Evolutionary conservation across 345 rosid genomes (phyloP), one percentile per base, ranked within the genome.

Genomic region (Aegle marmelos): DNA sequence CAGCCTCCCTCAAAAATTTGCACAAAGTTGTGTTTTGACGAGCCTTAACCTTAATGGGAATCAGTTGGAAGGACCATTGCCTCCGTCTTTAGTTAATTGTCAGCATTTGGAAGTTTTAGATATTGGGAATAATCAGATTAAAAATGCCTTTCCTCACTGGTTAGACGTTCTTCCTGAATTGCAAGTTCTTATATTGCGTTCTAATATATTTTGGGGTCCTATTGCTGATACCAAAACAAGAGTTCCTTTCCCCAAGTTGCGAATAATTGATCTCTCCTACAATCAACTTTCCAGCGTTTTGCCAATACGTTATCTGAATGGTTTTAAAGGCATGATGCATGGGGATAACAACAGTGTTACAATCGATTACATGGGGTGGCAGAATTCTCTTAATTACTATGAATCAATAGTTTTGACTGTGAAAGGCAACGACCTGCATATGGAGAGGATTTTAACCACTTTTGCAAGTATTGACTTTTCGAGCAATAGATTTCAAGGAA

Each of bases 61-160:
- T 39, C 45, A 0, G 45, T 39, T 8, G 45, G 13, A 39, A 39
- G 45, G 45, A 39, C 45, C 11, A 39, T 39, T 39, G 11, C 45
- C 45, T 39, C 45, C 11, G 9, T 2, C 45, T 39, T 39, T 39
- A 11, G 11, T 9, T 39, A 39, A 39, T 9, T 39, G 45, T 9
- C 2, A 2, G 45, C 0, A 39, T 39, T 39, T 39, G 11, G 68
- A 80, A 80, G 73, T 59, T 7, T n/a, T 82, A 0, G 81, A 80
- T 74, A 37, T 82, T 2, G 68, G 84, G 2, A 79, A 79, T 39
- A 83, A 80, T 48, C 28, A 6, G 6, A 58, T 80, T 27, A 61
- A 28, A 9, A 82, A 48, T 21, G 60, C 28, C 1, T 85, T 80
- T 9, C 87, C 87, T 1, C 14, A 2, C 21, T 78, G 82, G 85